These are phyloP conservation scores for Quercus lobata DNA, from an alignment of 331 rosid genomes.

Conservation along the genomic window DNA sequence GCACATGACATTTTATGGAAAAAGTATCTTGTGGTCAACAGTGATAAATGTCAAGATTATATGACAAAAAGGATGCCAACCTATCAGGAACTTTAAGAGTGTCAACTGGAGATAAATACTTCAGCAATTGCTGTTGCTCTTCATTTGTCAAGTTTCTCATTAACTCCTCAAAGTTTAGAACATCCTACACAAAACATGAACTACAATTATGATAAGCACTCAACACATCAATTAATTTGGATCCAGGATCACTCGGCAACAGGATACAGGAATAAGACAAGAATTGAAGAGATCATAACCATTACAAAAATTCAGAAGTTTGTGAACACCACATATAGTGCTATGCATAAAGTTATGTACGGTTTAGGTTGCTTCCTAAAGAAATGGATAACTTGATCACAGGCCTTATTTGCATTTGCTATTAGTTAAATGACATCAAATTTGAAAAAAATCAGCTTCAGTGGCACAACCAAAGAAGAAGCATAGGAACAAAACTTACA, in stretches of 20 bases:
- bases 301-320: not conserved
- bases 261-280: not conserved
- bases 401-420: not conserved
- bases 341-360: not conserved
- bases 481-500: slow-evolving; percentile 49
- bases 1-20: not conserved
- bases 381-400: not conserved
- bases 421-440: not conserved
- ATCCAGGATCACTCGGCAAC: not conserved
- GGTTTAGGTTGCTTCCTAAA: not conserved
- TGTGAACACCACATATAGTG: not conserved
- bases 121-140: slow-evolving; percentile 80
- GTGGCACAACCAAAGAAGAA: slow-evolving; percentile 1
- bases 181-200: slow-evolving; percentile 59
- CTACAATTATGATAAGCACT: slow-evolving; percentile 24
- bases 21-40: slow-evolving; percentile 4
- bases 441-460: not conserved
- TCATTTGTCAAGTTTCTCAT: slow-evolving; percentile 66
- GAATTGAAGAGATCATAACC: not conserved
- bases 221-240: slow-evolving; percentile 2
- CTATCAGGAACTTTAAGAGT: slow-evolving; percentile 64
- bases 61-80: slow-evolving; percentile 41
- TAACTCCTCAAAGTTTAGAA: slow-evolving; percentile 72
- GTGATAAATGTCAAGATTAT: not conserved
- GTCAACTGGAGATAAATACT: slow-evolving; percentile 75